A percentile compares a stretch with the other conserved stretches of the same genome.
These are phyloP conservation scores for Backusella westeae DNA, from an alignment of 192 early-diverging fungal species.

Conservation along the genomic window DNA sequence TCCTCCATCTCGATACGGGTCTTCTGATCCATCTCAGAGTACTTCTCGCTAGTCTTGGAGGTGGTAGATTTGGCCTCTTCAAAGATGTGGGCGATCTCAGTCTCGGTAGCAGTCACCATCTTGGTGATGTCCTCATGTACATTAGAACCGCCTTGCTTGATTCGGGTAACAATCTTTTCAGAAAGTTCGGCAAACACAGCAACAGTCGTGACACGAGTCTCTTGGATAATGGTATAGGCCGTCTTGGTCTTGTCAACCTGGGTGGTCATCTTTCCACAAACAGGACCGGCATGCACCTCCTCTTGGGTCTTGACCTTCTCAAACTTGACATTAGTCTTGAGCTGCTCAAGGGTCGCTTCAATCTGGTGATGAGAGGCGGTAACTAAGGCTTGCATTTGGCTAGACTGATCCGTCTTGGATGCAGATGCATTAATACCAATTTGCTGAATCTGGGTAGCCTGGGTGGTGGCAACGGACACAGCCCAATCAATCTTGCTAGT, in stretches of 20 bases:
- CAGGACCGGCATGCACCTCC: not conserved
- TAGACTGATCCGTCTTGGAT: slow-evolving; percentile 5
- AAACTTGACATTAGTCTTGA: not conserved
- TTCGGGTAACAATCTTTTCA: slow-evolving; percentile 5
- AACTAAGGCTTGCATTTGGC: slow-evolving; percentile 9
- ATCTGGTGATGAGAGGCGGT: slow-evolving; percentile 11
- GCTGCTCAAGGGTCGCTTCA: slow-evolving; percentile 8
- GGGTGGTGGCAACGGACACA: not conserved
- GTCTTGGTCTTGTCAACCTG: slow-evolving; percentile 11
- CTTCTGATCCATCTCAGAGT: not conserved
- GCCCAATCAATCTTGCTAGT: slow-evolving; percentile 4
- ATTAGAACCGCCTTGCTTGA: slow-evolving; percentile 9
- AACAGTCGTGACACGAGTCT: slow-evolving; percentile 4
- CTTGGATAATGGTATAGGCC: slow-evolving; percentile 6
- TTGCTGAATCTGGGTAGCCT: slow-evolving; percentile 16
- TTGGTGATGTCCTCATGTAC: slow-evolving; percentile 9
- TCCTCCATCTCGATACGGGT: slow-evolving; percentile 1
- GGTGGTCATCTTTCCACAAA: slow-evolving; percentile 5
- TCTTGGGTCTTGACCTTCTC: not conserved
- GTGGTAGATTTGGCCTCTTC: slow-evolving; percentile 9
- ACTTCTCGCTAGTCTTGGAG: slow-evolving; percentile 8
- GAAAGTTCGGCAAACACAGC: not conserved
- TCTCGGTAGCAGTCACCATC: not conserved
- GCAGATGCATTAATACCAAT: slow-evolving; percentile 5
- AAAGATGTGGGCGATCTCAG: not conserved